A percentile compares a stretch with the other conserved stretches of the same genome.
Conservation (phyloP, 139 green algal genomes). For the Chlorella ohadii region DNA sequence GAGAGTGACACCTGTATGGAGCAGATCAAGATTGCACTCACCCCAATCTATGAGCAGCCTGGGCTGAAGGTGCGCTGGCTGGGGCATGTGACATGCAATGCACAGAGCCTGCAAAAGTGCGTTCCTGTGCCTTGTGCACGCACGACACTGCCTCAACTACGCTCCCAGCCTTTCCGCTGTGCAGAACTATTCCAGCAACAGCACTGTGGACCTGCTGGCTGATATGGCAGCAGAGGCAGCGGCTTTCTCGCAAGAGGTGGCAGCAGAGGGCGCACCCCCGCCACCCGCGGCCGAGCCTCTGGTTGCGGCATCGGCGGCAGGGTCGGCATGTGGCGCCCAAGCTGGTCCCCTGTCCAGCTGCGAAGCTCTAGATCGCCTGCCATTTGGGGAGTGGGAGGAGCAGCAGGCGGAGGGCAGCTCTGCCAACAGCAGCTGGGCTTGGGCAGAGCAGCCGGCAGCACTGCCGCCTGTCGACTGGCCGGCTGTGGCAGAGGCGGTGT, state of each 20-base stretch:
- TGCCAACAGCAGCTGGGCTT: not conserved
- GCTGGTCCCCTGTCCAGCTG: not conserved
- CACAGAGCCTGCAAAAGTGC: too few species aligned
- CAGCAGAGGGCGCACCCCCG: not conserved
- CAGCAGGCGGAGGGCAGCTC: not conserved
- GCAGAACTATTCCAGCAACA: conserved; percentile 2
- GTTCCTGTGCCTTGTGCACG: too few species aligned
- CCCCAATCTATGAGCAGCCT: not conserved
- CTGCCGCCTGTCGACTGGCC: not conserved
- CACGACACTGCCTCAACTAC: too few species aligned
- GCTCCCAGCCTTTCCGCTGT: too few species aligned
- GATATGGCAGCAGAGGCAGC: not conserved
- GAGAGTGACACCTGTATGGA: not conserved
- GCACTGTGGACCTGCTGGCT: not conserved
- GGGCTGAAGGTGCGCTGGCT: not conserved
- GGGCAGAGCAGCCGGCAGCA: not conserved
- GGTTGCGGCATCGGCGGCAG: too few species aligned
- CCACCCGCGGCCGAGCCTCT: too few species aligned
- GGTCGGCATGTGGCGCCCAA: too few species aligned
- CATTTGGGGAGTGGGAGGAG: not conserved
- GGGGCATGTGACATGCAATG: too few species aligned
- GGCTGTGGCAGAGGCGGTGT: not conserved
- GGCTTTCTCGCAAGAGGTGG: not conserved
- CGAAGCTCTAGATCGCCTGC: not conserved
- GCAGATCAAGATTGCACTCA: not conserved